Evolutionary conservation across 2,329 filamentous ascomycete species (phyloP).

Genomic region (Septoria petroselini): DNA sequence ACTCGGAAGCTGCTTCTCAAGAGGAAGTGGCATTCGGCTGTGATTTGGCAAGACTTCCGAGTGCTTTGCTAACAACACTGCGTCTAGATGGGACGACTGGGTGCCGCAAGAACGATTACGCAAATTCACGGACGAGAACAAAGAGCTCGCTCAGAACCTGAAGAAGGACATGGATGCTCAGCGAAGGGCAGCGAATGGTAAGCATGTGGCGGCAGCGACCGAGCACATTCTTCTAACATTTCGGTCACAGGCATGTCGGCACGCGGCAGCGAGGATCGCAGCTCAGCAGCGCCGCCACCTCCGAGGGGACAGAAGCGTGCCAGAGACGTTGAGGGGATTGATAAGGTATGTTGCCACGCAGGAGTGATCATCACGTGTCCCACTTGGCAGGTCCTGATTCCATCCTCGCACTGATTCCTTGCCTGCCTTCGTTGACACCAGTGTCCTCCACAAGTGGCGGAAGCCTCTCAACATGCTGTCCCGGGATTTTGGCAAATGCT

Average conservation of each 20-base stretch:
- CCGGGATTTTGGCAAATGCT: too few relatives aligned
- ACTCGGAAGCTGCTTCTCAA: not conserved
- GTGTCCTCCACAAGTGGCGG: too few relatives aligned
- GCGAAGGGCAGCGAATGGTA: conserved; percentile 48
- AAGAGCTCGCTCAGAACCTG: conserved; percentile 75
- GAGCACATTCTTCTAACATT: not conserved
- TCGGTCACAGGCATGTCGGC: conserved; percentile 49
- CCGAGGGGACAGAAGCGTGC: conserved; percentile 69
- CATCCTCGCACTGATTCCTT: too few relatives aligned
- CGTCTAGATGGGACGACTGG: conserved; percentile 89
- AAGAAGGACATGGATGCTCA: conserved; percentile 64
- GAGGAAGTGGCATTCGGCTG: not conserved
- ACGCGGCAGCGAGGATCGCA: conserved; percentile 74
- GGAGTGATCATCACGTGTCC: too few relatives aligned
- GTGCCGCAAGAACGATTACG: conserved; percentile 88
- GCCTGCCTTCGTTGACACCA: not conserved
- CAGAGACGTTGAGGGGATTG: conserved; percentile 72
- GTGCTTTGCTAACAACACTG: conserved; percentile 10
- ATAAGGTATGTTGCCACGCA: too few relatives aligned
- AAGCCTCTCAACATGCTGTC: too few relatives aligned
- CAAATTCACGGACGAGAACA: conserved; percentile 93
- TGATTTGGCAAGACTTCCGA: not conserved
- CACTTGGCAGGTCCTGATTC: too few relatives aligned
- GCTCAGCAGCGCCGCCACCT: conserved; percentile 54
- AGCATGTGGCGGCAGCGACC: conserved; percentile 29